Conservation (phyloP, 139 green algal species). For the Ettlia oleoabundans region DNA sequence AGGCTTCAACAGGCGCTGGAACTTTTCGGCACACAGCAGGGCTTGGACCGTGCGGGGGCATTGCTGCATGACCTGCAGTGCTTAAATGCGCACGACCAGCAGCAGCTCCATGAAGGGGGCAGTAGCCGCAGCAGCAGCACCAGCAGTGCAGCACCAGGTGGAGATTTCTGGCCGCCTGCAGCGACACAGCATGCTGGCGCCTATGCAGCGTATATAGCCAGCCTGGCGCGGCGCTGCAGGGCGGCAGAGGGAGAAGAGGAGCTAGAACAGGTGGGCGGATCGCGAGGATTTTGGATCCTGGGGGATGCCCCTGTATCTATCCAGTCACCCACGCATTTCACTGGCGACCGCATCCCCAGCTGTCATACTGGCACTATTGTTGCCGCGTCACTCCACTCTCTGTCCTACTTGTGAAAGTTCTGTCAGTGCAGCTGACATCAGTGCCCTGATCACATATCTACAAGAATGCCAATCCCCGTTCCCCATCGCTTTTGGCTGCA, state of each 20-base stretch:
- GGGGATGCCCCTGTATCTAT: no score
- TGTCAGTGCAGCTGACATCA: no score
- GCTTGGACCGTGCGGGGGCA: neutral
- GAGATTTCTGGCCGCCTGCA: neutral
- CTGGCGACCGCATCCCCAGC: no score
- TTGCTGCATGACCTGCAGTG: conserved; percentile 15
- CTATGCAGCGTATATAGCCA: conserved; percentile 20
- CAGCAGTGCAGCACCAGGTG: neutral
- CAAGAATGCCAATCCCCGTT: no score
- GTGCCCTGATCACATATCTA: no score
- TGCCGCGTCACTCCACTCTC: no score
- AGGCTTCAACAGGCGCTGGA: neutral
- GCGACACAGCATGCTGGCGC: conserved; percentile 6
- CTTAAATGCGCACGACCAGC: neutral
- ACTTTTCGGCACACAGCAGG: conserved; percentile 6
- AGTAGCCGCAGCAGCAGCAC: neutral
- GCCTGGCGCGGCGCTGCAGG: conserved; percentile 11
- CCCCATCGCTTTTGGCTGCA: neutral
- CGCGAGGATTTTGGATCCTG: neutral
- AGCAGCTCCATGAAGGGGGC: neutral
- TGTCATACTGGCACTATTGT: no score
- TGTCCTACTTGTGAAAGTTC: neutral
- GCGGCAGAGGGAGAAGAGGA: neutral
- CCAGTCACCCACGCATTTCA: no score
- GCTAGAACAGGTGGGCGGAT: conserved; percentile 1